Evolutionary conservation across 169 alveolate genomes (phyloP).

Genomic region (Plasmodium yoelii): DNA sequence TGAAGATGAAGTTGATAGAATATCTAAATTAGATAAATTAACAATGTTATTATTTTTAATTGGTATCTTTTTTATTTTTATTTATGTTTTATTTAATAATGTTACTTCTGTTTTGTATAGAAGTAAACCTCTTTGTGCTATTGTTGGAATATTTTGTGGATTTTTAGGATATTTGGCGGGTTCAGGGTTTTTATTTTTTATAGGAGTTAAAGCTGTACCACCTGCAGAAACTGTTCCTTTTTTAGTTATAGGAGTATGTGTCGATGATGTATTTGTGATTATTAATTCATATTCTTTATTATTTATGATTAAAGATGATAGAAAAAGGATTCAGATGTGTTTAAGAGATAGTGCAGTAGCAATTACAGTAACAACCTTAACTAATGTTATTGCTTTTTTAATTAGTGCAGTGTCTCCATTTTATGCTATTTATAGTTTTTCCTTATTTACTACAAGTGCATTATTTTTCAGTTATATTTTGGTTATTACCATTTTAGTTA

Average conservation of each 20-base stretch:
- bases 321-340: conserved; percentile 83
- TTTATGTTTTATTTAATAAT: conserved; percentile 64
- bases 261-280: conserved; percentile 87
- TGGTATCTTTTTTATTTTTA: conserved; percentile 48
- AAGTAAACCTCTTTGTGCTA: conserved; percentile 73
- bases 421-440: conserved; percentile 86
- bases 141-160: conserved; percentile 87
- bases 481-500: conserved; percentile 85
- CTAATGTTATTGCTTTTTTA: conserved; percentile 85
- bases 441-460: conserved; percentile 84
- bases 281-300: conserved; percentile 85
- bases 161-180: conserved; percentile 86
- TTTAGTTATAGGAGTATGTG: conserved; percentile 88
- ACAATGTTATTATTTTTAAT: conserved; percentile 42
- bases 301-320: conserved; percentile 82
- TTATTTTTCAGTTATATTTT: conserved; percentile 84
- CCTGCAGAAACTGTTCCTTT: conserved; percentile 88
- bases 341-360: conserved; percentile 87
- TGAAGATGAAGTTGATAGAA: conserved; percentile 70
- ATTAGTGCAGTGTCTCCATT: conserved; percentile 88
- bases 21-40: conserved; percentile 44
- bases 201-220: conserved; percentile 85
- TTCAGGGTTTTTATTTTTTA: conserved; percentile 85
- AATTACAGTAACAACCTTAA: conserved; percentile 87
- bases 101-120: conserved; percentile 64